These are phyloP conservation scores for Termitomyces sp. DNA, from an alignment of 768 basidiomycete genomes.

Conservation along the genomic window DNA sequence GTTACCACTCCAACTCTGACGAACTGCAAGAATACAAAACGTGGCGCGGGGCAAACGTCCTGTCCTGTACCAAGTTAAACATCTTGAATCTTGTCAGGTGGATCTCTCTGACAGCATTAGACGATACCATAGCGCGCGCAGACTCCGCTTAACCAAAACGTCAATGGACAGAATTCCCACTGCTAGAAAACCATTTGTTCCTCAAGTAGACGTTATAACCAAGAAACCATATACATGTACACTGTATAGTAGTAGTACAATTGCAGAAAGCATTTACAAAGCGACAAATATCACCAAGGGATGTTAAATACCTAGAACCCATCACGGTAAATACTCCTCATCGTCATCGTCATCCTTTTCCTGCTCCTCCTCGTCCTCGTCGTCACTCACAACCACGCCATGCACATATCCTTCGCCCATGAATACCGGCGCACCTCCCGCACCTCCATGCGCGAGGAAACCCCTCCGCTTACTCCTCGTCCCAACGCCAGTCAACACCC, in stretches of 20 bases:
- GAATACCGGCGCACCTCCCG: slow-evolving; percentile 63
- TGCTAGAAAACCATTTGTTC: too few relatives aligned
- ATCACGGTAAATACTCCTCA: slow-evolving; percentile 9
- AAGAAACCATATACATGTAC: background rate
- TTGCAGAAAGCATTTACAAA: slow-evolving; percentile 2
- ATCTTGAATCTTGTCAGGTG: too few relatives aligned
- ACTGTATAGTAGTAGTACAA: slow-evolving; percentile 1
- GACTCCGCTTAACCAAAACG: too few relatives aligned
- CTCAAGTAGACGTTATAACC: background rate
- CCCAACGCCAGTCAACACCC: slow-evolving; percentile 50
- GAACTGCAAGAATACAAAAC: too few relatives aligned
- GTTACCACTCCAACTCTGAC: too few relatives aligned
- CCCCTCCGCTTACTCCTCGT: slow-evolving; percentile 47
- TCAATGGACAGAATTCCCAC: too few relatives aligned
- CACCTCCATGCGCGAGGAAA: slow-evolving; percentile 73
- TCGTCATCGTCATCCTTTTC: background rate
- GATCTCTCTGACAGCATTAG: too few relatives aligned
- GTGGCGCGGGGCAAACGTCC: too few relatives aligned
- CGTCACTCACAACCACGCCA: slow-evolving; percentile 37
- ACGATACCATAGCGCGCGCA: background rate
- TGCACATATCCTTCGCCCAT: slow-evolving; percentile 67
- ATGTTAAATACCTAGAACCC: background rate
- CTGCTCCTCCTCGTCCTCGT: slow-evolving; percentile 1
- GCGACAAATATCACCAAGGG: background rate
- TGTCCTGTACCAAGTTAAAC: too few relatives aligned